Conservation (phyloP, 805 yeast genomes). For the Sugiyamaella chiloensis region DNA sequence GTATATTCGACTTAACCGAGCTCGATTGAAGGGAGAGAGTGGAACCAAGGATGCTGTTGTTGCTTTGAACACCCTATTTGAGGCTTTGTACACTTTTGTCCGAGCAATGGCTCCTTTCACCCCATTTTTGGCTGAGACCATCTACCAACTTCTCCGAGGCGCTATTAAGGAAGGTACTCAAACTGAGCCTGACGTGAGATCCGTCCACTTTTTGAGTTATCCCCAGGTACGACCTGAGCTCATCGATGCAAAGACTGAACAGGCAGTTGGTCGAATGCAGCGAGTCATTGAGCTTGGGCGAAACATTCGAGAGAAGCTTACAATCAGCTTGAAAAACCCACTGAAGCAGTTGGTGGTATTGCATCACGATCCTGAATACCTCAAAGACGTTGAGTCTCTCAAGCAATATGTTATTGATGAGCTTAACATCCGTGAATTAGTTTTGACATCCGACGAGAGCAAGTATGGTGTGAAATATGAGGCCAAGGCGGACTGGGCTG, state of each 20-base stretch:
- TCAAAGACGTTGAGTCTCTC: conserved; percentile 74
- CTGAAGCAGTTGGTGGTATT: conserved; percentile 81
- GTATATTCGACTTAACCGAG: conserved; percentile 97
- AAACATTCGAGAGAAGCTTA: conserved; percentile 93
- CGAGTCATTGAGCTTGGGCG: conserved; percentile 94
- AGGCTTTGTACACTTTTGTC: conserved; percentile 80
- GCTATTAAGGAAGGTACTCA: conserved; percentile 38
- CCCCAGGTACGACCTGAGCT: conserved; percentile 80
- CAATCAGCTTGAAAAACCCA: conserved; percentile 92
- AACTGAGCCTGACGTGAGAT: conserved; percentile 61
- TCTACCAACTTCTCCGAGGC: conserved; percentile 73
- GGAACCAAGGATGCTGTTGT: conserved; percentile 79
- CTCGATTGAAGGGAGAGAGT: conserved; percentile 93
- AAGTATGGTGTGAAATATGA: conserved; percentile 88
- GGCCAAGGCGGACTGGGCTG: conserved; percentile 99
- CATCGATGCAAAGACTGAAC: conserved; percentile 78
- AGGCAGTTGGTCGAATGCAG: conserved; percentile 93
- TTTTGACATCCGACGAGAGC: conserved; percentile 86
- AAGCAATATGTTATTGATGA: conserved; percentile 82
- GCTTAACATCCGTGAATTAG: conserved; percentile 83
- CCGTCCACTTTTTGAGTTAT: conserved; percentile 91
- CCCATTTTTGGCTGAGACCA: conserved; percentile 89
- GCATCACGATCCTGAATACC: conserved; percentile 71
- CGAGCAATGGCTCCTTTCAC: conserved; percentile 99
- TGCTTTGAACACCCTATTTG: conserved; percentile 88